Percentiles rank a stretch among this genome's conserved stretches.
Conservation (phyloP, 768 basidiomycete genomes). For the Amanita pallidorosea region DNA sequence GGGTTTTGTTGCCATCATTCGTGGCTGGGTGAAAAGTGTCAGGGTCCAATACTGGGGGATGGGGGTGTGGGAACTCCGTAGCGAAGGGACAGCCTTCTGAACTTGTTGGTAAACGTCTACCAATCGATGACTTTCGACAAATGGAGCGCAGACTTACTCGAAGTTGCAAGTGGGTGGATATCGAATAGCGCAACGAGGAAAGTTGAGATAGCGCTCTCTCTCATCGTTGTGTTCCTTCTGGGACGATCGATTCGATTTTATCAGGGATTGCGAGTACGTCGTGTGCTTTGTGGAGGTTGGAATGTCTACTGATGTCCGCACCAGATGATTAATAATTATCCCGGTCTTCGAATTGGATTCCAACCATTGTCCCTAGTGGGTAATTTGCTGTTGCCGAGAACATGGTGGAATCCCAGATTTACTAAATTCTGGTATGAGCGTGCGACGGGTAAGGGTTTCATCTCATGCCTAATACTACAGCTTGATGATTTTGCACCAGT, state of each 20-base stretch:
- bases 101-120: too few species aligned
- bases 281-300: not conserved
- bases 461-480: not conserved
- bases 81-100: too few species aligned
- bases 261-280: conserved; percentile 20
- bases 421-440: conserved; percentile 26
- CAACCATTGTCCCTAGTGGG: conserved; percentile 28
- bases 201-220: not conserved
- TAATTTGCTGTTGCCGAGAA: conserved; percentile 20
- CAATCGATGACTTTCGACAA: not conserved
- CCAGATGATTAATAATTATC: conserved; percentile 25
- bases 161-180: not conserved
- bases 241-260: conserved; percentile 22
- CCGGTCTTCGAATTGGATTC: conserved; percentile 31
- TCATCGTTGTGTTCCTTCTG: conserved; percentile 15
- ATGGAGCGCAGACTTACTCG: not conserved
- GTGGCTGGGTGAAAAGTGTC: too few species aligned
- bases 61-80: too few species aligned
- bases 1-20: too few species aligned
- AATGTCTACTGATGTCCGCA: not conserved
- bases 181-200: not conserved
- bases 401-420: conserved; percentile 32
- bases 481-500: conserved; percentile 12
- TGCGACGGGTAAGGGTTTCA: conserved; percentile 16
- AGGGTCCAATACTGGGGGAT: too few species aligned